Evolutionary conservation across 169 alveolate genomes (phyloP).

Genomic region (Plasmodium vivax): DNA sequence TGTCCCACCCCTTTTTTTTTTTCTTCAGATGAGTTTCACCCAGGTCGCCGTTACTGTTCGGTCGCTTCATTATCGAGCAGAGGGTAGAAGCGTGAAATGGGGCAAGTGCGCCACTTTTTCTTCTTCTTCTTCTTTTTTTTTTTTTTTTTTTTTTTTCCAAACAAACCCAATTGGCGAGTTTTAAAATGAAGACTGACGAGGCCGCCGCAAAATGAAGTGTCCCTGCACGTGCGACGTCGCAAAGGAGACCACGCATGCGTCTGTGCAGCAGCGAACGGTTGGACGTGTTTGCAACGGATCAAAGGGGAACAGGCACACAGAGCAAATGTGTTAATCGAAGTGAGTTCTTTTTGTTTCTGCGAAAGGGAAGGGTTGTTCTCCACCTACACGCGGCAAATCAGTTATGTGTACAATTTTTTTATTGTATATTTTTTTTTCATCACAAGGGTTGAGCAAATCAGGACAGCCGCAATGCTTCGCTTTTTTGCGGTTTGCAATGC

Average conservation of each 20-base stretch:
- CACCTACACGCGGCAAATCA: background rate
- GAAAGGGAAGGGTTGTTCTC: background rate
- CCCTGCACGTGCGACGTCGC: background rate
- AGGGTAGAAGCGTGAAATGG: background rate
- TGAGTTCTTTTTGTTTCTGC: background rate
- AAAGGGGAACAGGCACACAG: background rate
- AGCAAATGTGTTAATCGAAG: background rate
- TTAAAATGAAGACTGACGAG: background rate
- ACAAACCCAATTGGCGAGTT: background rate
- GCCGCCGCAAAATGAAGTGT: background rate
- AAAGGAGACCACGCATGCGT: background rate
- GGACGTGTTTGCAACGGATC: background rate
- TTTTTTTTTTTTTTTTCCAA: too few species aligned
- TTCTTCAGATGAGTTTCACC: background rate
- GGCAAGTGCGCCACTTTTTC: background rate
- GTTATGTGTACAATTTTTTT: background rate
- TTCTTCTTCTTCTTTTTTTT: too few species aligned
- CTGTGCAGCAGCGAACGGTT: too few species aligned
- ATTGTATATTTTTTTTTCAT: background rate
- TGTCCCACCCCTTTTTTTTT: constrained; percentile 50
- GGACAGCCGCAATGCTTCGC: background rate
- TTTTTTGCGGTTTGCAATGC: too few species aligned
- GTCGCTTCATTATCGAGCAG: constrained; percentile 1
- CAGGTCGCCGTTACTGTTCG: background rate
- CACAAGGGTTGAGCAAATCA: background rate